Conservation (phyloP, 208 protist genomes). For the Trichomonas tenax region DNA sequence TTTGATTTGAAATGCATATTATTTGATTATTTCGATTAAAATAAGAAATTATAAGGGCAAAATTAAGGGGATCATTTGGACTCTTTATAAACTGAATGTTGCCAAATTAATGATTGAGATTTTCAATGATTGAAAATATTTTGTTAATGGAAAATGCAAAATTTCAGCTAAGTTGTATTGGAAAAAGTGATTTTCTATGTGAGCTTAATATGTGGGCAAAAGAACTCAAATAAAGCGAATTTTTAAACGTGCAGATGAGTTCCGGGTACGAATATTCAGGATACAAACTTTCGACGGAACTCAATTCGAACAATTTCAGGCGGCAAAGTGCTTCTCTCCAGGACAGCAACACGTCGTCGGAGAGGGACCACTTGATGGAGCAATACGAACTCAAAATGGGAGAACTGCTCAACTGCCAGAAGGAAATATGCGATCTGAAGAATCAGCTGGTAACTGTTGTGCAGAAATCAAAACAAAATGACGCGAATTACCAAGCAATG, state of each 20-base stretch:
- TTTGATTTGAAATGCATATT: too few species aligned
- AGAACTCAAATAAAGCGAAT: too few species aligned
- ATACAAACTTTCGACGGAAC: neutral
- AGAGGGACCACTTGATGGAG: neutral
- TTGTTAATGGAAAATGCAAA: too few species aligned
- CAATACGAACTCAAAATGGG: neutral
- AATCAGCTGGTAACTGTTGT: neutral
- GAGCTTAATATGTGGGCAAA: too few species aligned
- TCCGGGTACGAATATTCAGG: neutral
- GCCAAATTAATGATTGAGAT: too few species aligned
- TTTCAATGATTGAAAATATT: too few species aligned
- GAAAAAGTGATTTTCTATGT: too few species aligned
- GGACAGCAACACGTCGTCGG: neutral
- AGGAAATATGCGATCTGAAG: neutral
- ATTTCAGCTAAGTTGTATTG: too few species aligned
- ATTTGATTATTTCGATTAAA: too few species aligned
- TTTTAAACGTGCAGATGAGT: neutral
- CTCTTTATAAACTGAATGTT: too few species aligned
- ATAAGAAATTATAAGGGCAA: too few species aligned
- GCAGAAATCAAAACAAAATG: neutral
- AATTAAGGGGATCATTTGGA: too few species aligned
- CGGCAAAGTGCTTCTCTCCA: neutral
- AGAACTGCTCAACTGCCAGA: neutral
- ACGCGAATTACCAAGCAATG: neutral
- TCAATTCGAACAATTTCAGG: neutral